Conservation (phyloP, 768 basidiomycete species). For the Suillus discolor region DNA sequence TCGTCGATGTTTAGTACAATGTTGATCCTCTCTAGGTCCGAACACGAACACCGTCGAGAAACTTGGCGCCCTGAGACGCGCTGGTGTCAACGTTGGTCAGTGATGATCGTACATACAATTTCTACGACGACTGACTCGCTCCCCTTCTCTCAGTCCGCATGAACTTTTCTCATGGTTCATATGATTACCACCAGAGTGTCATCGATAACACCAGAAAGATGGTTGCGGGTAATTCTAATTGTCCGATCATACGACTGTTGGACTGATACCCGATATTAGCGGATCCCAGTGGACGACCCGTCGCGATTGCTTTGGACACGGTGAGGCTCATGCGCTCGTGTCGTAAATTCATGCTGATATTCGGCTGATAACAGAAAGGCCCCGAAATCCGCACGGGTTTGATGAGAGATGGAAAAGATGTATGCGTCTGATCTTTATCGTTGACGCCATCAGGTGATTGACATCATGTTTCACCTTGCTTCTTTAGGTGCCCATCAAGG, state of each 20-base stretch:
- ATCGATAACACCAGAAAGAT: conserved; percentile 95
- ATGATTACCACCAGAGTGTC: conserved; percentile 98
- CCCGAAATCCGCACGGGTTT: conserved; percentile 98
- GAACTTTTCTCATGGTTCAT: conserved; percentile 99
- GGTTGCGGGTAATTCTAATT: conserved; percentile 60
- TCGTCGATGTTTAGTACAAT: background rate
- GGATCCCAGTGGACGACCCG: conserved; percentile 79
- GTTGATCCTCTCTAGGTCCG: conserved; percentile 61
- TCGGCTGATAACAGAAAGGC: conserved; percentile 71
- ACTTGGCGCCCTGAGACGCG: conserved; percentile 78
- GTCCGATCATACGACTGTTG: background rate
- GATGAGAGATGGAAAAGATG: conserved; percentile 85
- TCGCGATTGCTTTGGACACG: conserved; percentile 98
- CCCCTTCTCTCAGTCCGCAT: conserved; percentile 75
- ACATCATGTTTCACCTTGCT: conserved; percentile 3
- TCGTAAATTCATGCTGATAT: background rate
- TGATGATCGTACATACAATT: conserved; percentile 13
- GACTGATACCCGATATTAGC: conserved; percentile 39
- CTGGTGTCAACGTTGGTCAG: conserved; percentile 97
- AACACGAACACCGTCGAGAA: conserved; percentile 93
- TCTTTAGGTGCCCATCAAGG: conserved; percentile 72
- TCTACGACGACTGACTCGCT: background rate
- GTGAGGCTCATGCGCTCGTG: conserved; percentile 44
- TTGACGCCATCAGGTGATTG: conserved; percentile 3
- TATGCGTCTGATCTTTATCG: conserved; percentile 43